Evolutionary conservation across 345 rosid species (phyloP), one percentile per base, ranked within the genome.

Genomic region (Toxicodendron radicans): DNA sequence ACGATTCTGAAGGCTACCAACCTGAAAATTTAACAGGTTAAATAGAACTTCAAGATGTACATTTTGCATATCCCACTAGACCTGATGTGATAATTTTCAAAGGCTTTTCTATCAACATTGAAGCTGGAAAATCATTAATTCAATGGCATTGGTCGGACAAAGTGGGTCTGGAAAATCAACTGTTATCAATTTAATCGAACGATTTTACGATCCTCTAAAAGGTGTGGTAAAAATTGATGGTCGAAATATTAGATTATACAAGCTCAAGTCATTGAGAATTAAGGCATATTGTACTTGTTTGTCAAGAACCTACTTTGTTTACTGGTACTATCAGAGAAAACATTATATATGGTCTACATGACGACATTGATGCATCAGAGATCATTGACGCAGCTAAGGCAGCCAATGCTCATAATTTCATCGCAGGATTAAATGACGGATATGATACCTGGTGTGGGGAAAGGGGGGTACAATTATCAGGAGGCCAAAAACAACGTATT

Each of bases 161-260:
- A 90, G 97, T 17, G 95, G 93, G 13, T 92, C 90, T 0, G 93
- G 97, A 5, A 92, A 92, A 52, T 90, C 97, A 7, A 92, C 90
- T 0, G 74, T 90, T 21, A 85, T 88, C 3, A 84, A 88, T 10
- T 54, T 92, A 48, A 83, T 90, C 32, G 88, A 90, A 59, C 76
- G 94, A 58, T 92, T 86, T 20, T 88, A 92, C 17, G 90, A 92
- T 17, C 91, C 94, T 0, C 64, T 81, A 0, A 77, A 60, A 14
- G 94, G 94, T 0, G 46, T 11, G 0, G 83, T 91, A 11, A 81
- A 73, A 66, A 81, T 91, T 3, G 97, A 86, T 53, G 85, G 85
- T 21, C 82, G 78, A 0, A 90, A 92, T 65, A 70, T 87, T 14
- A 73, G 62, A 49, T 70, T 86, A 0, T 90, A 87, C 48, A 76